phyloP scores from a whole-genome alignment of 2,329 filamentous ascomycete genomes.

The Aspergillus sp. region DNA sequence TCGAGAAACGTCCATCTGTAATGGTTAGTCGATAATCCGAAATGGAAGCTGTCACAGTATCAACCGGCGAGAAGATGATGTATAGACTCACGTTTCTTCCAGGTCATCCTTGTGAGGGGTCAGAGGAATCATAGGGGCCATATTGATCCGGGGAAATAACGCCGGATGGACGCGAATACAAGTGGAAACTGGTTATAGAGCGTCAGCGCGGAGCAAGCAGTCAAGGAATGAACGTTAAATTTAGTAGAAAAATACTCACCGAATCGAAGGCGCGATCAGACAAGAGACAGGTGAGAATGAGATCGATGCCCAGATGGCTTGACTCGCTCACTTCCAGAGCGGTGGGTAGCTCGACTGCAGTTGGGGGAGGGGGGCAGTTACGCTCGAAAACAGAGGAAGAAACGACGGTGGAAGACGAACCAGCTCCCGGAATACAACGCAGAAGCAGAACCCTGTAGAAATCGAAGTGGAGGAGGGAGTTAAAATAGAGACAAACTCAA shows the following conservation, averaged over 20 bases:
- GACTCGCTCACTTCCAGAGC: constrained; percentile 2
- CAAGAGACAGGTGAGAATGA: neutral
- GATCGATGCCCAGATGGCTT: neutral
- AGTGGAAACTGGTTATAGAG: neutral
- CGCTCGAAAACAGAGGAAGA: neutral
- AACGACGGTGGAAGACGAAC: neutral
- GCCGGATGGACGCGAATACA: neutral
- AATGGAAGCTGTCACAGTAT: neutral
- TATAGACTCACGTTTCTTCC: constrained; percentile 57
- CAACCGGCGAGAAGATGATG: neutral
- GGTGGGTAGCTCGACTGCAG: constrained; percentile 2
- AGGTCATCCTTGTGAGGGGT: constrained; percentile 59
- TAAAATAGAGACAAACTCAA: constrained; percentile 7
- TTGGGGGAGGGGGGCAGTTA: neutral
- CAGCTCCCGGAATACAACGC: neutral
- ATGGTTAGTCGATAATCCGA: constrained; percentile 18
- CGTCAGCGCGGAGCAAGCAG: neutral
- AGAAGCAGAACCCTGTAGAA: neutral
- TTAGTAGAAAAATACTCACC: neutral
- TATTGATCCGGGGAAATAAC: constrained; percentile 21
- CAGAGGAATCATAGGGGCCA: constrained; percentile 41
- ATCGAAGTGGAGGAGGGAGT: neutral
- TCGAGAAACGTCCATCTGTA: constrained; percentile 86
- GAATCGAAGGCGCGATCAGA: neutral
- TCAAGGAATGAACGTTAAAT: neutral